A percentile compares a stretch with the other conserved stretches of the same genome.
These are phyloP conservation scores for Ensete ventricosum DNA, from an alignment of 176 grass and related monocot species.

Conservation along the genomic window DNA sequence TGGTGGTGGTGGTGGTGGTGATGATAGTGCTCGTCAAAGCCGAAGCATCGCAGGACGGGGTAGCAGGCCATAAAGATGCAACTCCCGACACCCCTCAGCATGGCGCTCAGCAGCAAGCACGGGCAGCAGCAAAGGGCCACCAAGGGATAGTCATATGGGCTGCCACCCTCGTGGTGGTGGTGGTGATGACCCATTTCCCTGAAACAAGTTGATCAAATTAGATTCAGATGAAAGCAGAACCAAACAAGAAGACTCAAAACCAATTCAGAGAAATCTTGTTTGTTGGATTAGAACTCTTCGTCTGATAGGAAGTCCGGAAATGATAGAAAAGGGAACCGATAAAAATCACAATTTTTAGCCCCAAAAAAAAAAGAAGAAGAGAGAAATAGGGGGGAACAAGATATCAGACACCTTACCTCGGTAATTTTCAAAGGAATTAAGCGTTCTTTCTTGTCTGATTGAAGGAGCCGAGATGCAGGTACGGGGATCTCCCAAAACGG, in stretches of 20 bases:
- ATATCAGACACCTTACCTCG: no score
- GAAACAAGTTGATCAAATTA: not conserved
- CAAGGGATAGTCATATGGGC: not conserved
- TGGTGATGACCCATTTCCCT: conserved; percentile 17
- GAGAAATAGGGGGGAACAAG: no score
- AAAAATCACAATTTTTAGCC: not conserved
- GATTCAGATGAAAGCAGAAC: not conserved
- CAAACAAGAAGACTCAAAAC: not conserved
- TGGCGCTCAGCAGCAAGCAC: not conserved
- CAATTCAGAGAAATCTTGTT: not conserved
- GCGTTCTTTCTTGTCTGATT: no score
- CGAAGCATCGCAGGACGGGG: conserved; percentile 13
- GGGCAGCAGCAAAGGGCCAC: conserved; percentile 11
- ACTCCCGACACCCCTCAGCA: not conserved
- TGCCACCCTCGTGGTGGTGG: not conserved
- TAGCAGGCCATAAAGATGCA: conserved; percentile 8
- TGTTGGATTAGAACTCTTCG: not conserved
- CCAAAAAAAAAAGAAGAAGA: no score
- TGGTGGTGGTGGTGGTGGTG: conserved; percentile 2
- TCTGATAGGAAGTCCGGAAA: not conserved
- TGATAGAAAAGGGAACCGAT: not conserved
- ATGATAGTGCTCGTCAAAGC: conserved; percentile 1
- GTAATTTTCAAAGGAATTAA: no score
- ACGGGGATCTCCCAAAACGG: no score
- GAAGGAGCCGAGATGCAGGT: no score